These are phyloP conservation scores for Kurtzmaniella quercitrusa DNA, from an alignment of 1,139 yeast genomes.

Conservation along the genomic window DNA sequence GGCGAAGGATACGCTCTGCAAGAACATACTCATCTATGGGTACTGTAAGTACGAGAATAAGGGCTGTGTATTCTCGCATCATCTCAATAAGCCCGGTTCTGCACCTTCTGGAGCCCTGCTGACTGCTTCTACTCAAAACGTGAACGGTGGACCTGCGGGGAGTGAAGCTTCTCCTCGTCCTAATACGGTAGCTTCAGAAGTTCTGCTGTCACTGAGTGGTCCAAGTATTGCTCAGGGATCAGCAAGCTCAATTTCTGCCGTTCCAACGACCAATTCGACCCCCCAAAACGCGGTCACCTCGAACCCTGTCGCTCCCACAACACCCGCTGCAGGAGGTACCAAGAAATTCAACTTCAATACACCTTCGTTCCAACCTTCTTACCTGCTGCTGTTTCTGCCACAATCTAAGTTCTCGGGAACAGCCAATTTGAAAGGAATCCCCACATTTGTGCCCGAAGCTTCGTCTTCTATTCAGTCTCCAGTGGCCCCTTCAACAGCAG, in stretches of 20 bases:
- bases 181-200: neutral
- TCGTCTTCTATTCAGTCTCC: neutral
- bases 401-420: constrained; percentile 27
- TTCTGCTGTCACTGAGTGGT: neutral
- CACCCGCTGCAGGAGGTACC: neutral
- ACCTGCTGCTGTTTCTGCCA: constrained; percentile 36
- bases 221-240: neutral
- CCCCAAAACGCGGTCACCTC: neutral
- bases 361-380: constrained; percentile 60
- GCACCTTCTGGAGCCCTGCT: constrained; percentile 14
- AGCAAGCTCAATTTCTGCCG: neutral
- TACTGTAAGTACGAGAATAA: constrained; percentile 85
- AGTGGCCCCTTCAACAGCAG: constrained; percentile 41
- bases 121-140: constrained; percentile 2
- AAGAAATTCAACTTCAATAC: constrained; percentile 52
- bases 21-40: constrained; percentile 83
- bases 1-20: constrained; percentile 80
- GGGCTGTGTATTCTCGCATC: constrained; percentile 83
- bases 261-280: neutral
- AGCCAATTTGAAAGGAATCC: constrained; percentile 53
- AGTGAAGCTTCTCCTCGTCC: neutral
- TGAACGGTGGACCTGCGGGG: neutral
- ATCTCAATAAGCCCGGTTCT: constrained; percentile 12
- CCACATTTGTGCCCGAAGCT: constrained; percentile 49
- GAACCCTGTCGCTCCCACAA: neutral